Conservation (phyloP, 2,329 filamentous ascomycete genomes). For the Exophiala sp. region DNA sequence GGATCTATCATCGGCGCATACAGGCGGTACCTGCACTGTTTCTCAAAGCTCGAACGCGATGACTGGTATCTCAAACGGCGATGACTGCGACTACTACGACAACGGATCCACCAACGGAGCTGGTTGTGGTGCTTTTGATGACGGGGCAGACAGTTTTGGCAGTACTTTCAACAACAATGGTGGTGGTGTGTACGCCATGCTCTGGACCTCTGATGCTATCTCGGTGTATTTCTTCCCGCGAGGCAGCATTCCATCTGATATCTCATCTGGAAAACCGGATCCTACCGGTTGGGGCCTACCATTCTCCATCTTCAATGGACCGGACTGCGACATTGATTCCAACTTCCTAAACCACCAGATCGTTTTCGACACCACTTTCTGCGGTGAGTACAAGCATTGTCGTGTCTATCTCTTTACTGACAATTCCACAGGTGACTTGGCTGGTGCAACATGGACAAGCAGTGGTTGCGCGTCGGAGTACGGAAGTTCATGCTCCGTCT, state of each 20-base stretch:
- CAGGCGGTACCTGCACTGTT: slow-evolving; percentile 42
- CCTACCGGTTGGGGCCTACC: slow-evolving; percentile 43
- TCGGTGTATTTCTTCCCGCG: slow-evolving; percentile 62
- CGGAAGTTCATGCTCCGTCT: slow-evolving; percentile 62
- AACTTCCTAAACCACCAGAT: slow-evolving; percentile 42
- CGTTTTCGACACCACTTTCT: slow-evolving; percentile 54
- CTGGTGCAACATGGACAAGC: slow-evolving; percentile 50
- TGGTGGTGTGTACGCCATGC: slow-evolving; percentile 66
- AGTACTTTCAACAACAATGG: slow-evolving; percentile 50
- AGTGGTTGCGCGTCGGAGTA: slow-evolving; percentile 58
- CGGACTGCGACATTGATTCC: slow-evolving; percentile 37
- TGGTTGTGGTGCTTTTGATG: slow-evolving; percentile 39
- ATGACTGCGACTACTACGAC: slow-evolving; percentile 39
- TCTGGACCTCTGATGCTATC: slow-evolving; percentile 72
- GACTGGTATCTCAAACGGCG: slow-evolving; percentile 43
- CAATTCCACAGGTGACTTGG: slow-evolving; percentile 46
- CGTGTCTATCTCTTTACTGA: not conserved
- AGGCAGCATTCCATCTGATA: slow-evolving; percentile 43
- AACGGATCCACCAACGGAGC: slow-evolving; percentile 34
- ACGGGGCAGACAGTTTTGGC: slow-evolving; percentile 43
- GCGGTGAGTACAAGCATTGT: slow-evolving; percentile 27
- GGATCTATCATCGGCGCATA: slow-evolving; percentile 48
- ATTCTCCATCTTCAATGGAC: slow-evolving; percentile 39
- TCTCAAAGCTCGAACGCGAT: slow-evolving; percentile 43
- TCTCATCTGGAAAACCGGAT: slow-evolving; percentile 43